Evolutionary conservation across 2,329 filamentous ascomycete genomes (phyloP).

Genomic region (Colletotrichum liriopes): DNA sequence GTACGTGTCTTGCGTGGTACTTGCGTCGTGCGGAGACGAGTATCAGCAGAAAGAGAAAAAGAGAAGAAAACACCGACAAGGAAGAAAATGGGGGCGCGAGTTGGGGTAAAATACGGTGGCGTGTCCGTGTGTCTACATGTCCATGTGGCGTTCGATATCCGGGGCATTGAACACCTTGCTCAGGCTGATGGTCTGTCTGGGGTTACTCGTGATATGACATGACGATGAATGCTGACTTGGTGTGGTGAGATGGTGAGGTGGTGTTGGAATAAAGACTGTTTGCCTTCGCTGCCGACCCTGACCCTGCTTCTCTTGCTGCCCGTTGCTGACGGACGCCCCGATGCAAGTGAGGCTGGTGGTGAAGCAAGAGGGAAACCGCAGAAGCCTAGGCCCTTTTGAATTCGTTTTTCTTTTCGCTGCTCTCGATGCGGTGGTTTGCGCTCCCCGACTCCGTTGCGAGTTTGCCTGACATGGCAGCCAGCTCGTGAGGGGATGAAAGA

Average conservation of each 20-base stretch:
- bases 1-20: background rate
- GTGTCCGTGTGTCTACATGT: background rate
- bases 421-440: background rate
- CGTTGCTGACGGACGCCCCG: slow-evolving; percentile 17
- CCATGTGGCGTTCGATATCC: background rate
- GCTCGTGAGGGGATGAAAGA: background rate
- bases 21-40: background rate
- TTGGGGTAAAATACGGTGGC: slow-evolving; percentile 34
- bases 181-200: background rate
- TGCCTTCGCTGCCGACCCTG: background rate
- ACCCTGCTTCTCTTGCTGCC: background rate
- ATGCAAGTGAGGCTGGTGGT: background rate
- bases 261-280: slow-evolving; percentile 1
- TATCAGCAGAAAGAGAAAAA: background rate
- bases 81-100: slow-evolving; percentile 31
- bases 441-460: background rate
- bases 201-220: background rate
- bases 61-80: background rate
- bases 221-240: background rate
- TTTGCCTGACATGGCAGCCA: background rate
- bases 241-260: slow-evolving; percentile 1
- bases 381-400: background rate
- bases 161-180: background rate
- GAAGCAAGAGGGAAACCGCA: background rate
- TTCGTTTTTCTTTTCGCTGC: background rate